Conservation (phyloP, 768 basidiomycete genomes). For the Scleroderma bovista region DNA sequence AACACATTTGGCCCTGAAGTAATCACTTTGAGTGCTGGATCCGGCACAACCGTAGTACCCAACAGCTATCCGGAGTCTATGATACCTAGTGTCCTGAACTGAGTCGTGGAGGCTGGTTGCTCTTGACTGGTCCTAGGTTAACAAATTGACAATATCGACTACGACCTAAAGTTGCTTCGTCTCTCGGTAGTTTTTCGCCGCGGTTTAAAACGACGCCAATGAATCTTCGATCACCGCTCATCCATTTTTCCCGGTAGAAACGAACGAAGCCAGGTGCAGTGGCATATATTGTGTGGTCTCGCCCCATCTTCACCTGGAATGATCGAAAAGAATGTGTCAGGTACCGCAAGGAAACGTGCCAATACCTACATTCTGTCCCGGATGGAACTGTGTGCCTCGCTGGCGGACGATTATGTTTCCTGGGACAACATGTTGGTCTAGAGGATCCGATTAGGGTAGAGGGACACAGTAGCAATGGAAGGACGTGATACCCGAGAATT, state of each 20-base stretch:
- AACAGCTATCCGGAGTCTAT: not conserved
- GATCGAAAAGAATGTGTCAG: slow-evolving; percentile 4
- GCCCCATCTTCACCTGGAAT: slow-evolving; percentile 77
- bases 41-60: no score
- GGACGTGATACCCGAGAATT: slow-evolving; percentile 73
- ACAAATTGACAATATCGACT: slow-evolving; percentile 82
- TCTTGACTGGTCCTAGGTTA: slow-evolving; percentile 44
- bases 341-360: slow-evolving; percentile 1
- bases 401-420: slow-evolving; percentile 97
- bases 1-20: no score
- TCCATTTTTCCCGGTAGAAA: slow-evolving; percentile 82
- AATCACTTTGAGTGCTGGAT: no score
- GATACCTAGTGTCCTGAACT: not conserved
- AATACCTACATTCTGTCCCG: slow-evolving; percentile 81
- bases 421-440: slow-evolving; percentile 88
- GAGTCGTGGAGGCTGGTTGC: slow-evolving; percentile 7
- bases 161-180: slow-evolving; percentile 66
- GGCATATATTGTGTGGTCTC: slow-evolving; percentile 94
- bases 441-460: slow-evolving; percentile 7
- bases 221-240: slow-evolving; percentile 68
- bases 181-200: slow-evolving; percentile 83
- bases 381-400: slow-evolving; percentile 87
- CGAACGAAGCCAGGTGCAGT: slow-evolving; percentile 87
- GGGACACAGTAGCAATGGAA: not conserved
- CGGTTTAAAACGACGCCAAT: slow-evolving; percentile 80